These are phyloP conservation scores for Fomitopsis betulina DNA, from an alignment of 1,284 basidiomycete species.

Conservation along the genomic window DNA sequence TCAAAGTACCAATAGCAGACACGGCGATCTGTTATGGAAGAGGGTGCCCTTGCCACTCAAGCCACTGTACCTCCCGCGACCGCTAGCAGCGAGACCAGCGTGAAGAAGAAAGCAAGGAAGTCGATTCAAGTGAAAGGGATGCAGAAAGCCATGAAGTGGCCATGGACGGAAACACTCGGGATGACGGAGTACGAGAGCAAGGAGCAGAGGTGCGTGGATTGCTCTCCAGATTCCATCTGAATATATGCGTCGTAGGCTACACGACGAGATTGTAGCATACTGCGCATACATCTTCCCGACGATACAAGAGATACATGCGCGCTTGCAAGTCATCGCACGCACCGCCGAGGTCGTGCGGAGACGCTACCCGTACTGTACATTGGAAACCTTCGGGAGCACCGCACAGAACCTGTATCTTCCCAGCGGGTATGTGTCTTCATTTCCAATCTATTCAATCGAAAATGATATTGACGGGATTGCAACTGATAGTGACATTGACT, in stretches of 20 bases:
- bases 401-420: conserved; percentile 26
- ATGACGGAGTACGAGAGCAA: conserved; percentile 24
- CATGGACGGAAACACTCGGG: conserved; percentile 23
- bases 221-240: neutral
- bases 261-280: conserved; percentile 48
- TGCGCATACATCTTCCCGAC: conserved; percentile 24
- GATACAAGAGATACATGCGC: conserved; percentile 19
- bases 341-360: conserved; percentile 19
- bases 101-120: conserved; percentile 1
- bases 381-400: conserved; percentile 28
- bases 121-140: neutral
- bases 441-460: neutral
- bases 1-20: too few species aligned
- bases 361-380: conserved; percentile 16
- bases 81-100: neutral
- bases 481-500: conserved; percentile 29
- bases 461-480: neutral
- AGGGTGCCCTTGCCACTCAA: too few species aligned
- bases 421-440: conserved; percentile 19
- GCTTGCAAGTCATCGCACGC: conserved; percentile 19
- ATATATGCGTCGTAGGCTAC: conserved; percentile 44
- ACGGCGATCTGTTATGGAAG: too few species aligned
- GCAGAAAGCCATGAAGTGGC: conserved; percentile 5
- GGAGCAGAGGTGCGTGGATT: conserved; percentile 34
- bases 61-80: too few species aligned